phyloP scores from a whole-genome alignment of 23 red algal genomes.

The Chondrus crispus region DNA sequence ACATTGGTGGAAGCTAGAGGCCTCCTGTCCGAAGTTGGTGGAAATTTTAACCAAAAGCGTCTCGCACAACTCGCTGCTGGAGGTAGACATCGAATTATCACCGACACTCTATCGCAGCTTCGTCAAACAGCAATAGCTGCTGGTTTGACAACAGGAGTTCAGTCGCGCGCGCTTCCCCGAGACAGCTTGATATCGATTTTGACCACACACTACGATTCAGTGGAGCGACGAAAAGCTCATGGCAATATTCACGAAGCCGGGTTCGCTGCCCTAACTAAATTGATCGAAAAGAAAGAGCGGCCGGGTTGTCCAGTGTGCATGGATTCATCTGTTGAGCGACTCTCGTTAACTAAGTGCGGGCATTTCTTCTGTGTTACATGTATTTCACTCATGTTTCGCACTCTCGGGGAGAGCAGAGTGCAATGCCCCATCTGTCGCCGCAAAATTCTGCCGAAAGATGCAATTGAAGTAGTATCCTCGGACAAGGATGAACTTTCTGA shows the following conservation, averaged over 20 bases:
- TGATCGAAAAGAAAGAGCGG: constrained; percentile 46
- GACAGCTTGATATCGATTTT: constrained; percentile 17
- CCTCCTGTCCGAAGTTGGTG: neutral
- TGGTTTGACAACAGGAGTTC: neutral
- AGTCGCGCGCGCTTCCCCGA: neutral
- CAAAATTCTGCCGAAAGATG: constrained; percentile 6
- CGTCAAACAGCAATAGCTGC: constrained; percentile 18
- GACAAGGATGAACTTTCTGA: neutral
- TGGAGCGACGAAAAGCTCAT: neutral
- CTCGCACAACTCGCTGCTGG: constrained; percentile 36
- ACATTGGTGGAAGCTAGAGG: neutral
- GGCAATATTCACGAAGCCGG: constrained; percentile 48
- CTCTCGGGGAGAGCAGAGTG: neutral
- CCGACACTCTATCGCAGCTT: constrained; percentile 36
- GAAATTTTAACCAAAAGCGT: constrained; percentile 8
- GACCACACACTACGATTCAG: neutral
- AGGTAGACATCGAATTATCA: constrained; percentile 32
- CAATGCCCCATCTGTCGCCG: constrained; percentile 50
- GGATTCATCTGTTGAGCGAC: constrained; percentile 17
- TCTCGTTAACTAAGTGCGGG: constrained; percentile 52
- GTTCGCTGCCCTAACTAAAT: constrained; percentile 39
- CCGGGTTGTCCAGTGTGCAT: constrained; percentile 51
- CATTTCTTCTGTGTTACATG: constrained; percentile 50
- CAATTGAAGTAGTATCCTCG: neutral
- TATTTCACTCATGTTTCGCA: constrained; percentile 38